A percentile compares a stretch with the other conserved stretches of the same genome.
phyloP scores from a whole-genome alignment of 805 yeast species.

The Lipomyces kockii region DNA sequence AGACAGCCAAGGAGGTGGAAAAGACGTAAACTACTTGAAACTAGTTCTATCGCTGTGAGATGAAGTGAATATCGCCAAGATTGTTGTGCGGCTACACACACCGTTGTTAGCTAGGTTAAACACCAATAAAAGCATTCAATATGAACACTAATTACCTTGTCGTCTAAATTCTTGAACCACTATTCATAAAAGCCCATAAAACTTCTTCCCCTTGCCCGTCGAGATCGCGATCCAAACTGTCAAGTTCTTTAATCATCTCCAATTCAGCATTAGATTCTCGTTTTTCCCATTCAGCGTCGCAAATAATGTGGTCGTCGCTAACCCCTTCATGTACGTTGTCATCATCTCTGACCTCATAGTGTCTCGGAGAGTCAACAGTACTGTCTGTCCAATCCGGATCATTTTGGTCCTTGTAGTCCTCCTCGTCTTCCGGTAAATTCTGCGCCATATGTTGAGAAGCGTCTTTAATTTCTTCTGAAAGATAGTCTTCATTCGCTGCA shows the following conservation, averaged over 20 bases:
- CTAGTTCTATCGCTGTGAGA: neutral
- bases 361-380: neutral
- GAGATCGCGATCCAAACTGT: constrained; percentile 2
- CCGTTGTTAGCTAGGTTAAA: neutral
- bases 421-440: neutral
- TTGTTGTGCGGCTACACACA: neutral
- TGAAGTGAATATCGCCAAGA: neutral
- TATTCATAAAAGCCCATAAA: constrained; percentile 11
- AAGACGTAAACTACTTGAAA: neutral
- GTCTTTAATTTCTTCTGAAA: neutral
- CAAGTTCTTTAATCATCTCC: constrained; percentile 6
- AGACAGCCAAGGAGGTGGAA: neutral
- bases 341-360: neutral
- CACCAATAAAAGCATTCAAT: neutral
- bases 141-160: neutral
- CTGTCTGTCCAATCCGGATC: neutral
- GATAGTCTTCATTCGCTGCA: neutral
- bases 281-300: constrained; percentile 17
- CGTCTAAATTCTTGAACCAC: neutral
- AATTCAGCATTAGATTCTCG: constrained; percentile 10
- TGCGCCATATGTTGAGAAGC: neutral
- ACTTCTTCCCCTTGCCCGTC: constrained; percentile 14
- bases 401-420: neutral
- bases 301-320: constrained; percentile 3
- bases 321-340: neutral